phyloP scores from a whole-genome alignment of 148 eudicot genomes.

The Persicaria tinctoria region DNA sequence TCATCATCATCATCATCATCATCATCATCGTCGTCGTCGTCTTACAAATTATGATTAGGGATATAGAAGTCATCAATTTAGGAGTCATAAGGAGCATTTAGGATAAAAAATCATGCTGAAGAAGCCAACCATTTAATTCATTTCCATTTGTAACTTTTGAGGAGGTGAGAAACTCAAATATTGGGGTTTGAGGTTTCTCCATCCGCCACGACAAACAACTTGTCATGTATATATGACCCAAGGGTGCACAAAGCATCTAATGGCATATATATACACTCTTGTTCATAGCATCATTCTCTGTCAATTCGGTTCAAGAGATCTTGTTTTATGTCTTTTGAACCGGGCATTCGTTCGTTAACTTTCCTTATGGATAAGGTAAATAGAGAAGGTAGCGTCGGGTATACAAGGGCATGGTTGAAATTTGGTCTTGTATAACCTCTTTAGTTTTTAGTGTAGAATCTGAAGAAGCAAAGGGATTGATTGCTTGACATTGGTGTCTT shows the following conservation, averaged over 20 bases:
- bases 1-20: neutral
- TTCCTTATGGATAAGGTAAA: conserved; percentile 16
- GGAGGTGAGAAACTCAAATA: conserved; percentile 16
- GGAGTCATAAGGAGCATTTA: neutral
- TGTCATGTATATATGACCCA: conserved; percentile 15
- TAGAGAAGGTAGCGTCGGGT: conserved; percentile 18
- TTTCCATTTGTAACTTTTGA: conserved; percentile 6
- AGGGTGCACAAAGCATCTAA: conserved; percentile 37
- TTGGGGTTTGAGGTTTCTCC: conserved; percentile 29
- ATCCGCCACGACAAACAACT: conserved; percentile 17
- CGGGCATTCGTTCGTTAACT: conserved; percentile 10
- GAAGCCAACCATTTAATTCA: conserved; percentile 16
- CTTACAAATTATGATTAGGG: neutral
- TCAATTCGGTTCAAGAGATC: conserved; percentile 31
- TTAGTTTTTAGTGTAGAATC: neutral
- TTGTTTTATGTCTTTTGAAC: conserved; percentile 42
- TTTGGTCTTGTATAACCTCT: neutral
- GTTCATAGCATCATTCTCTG: conserved; percentile 29
- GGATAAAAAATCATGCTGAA: conserved; percentile 3
- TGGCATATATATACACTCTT: conserved; percentile 24
- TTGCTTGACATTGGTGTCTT: neutral
- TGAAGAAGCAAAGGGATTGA: conserved; percentile 3
- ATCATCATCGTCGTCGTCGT: neutral
- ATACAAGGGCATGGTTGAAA: conserved; percentile 1
- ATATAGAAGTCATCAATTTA: neutral